These are phyloP conservation scores for Pseudopediastrum boryanum DNA, from an alignment of 139 green algal genomes.

Conservation along the genomic window DNA sequence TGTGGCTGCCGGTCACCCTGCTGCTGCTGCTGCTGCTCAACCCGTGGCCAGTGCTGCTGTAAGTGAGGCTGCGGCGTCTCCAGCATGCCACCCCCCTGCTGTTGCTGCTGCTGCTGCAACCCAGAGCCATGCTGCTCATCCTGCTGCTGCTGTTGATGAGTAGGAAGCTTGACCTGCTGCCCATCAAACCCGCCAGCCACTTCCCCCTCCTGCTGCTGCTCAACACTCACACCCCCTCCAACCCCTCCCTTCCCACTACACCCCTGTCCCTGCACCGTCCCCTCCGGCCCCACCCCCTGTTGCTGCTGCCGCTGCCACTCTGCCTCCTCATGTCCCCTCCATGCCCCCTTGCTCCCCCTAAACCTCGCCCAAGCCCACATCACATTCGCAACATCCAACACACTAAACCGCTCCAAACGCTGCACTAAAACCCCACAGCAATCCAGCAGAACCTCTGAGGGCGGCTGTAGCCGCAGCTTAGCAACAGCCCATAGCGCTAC, in stretches of 20 bases:
- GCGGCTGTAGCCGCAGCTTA: conserved; percentile 21
- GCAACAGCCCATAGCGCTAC: conserved; percentile 15
- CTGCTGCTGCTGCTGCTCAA: no score
- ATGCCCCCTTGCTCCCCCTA: no score
- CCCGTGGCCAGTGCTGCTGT: neutral
- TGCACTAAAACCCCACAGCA: no score
- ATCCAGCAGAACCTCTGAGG: neutral
- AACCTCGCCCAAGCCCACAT: conserved; percentile 10
- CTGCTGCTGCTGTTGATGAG: conserved; percentile 10
- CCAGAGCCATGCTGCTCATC: neutral
- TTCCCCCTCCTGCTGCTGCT: no score
- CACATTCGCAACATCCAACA: neutral
- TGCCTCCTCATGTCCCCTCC: neutral
- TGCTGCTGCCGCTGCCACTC: conserved; percentile 18
- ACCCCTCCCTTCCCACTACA: no score
- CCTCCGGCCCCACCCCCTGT: no score
- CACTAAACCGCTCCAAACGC: neutral
- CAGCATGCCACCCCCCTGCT: neutral
- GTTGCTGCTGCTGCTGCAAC: no score
- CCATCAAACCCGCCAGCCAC: no score
- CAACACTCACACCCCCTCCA: no score
- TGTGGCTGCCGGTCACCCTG: neutral
- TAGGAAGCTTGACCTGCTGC: neutral
- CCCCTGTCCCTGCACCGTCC: no score
- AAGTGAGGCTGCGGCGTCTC: neutral